Conservation (phyloP, 1,284 basidiomycete species). For the Cystobasidium sp. region DNA sequence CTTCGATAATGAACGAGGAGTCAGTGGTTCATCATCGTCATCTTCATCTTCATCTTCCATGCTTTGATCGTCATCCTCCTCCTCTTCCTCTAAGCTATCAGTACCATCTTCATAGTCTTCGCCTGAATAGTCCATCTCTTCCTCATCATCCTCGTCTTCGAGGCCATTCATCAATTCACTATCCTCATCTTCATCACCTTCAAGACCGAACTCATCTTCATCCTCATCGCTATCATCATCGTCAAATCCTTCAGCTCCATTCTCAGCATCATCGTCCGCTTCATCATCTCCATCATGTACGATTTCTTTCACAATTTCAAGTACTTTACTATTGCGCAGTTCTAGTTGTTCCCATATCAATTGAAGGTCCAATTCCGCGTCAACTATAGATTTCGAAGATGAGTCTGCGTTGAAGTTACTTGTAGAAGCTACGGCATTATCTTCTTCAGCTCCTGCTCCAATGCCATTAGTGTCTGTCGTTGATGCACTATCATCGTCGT, state of each 20-base stretch:
- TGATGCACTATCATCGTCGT: constrained; percentile 59
- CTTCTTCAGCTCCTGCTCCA: too few species aligned
- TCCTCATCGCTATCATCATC: constrained; percentile 60
- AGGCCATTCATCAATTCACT: constrained; percentile 49
- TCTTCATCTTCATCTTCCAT: constrained; percentile 46
- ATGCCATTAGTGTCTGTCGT: constrained; percentile 49
- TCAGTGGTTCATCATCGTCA: constrained; percentile 20
- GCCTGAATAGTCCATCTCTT: constrained; percentile 56
- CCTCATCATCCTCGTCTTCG: constrained; percentile 37
- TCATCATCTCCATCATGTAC: constrained; percentile 55
- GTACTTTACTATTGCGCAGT: constrained; percentile 65
- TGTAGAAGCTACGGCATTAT: constrained; percentile 5
- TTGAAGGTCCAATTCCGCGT: constrained; percentile 79
- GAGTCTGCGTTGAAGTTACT: constrained; percentile 67
- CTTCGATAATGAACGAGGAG: constrained; percentile 13
- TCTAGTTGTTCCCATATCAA: constrained; percentile 95
- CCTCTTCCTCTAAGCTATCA: constrained; percentile 54
- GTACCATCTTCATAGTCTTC: constrained; percentile 62
- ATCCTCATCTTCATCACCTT: constrained; percentile 48
- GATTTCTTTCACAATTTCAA: constrained; percentile 45
- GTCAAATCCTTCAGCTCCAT: constrained; percentile 58
- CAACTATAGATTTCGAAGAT: constrained; percentile 66
- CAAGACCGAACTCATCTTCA: constrained; percentile 52
- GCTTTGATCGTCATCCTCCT: constrained; percentile 51
- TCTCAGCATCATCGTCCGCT: constrained; percentile 51